Base-by-base conservation (phyloP, 2,329 filamentous ascomycete species). In the Cryphonectria parasitica region DNA sequence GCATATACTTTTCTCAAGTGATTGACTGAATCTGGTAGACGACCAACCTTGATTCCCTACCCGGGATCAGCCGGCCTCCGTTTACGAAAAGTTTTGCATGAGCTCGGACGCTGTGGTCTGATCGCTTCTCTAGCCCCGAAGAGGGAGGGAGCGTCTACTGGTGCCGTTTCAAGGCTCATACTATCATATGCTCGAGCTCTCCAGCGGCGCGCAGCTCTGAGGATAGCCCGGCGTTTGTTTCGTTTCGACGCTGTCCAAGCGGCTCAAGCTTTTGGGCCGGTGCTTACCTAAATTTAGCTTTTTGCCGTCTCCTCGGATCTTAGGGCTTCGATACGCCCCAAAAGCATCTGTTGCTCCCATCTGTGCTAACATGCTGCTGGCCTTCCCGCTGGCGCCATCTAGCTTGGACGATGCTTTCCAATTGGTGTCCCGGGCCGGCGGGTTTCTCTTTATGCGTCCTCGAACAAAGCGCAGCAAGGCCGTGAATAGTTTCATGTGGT, bases 41-140 rank as follows among this genome's bases (percentile, higher is more conserved):
- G 36, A 39, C 36, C 36, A 11, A 2, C n/a, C 3, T 58, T 15
- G 15, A 7, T 31, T 28, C 8, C 34, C 15, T 58, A 3, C 28
- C 28, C 25, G 54, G 58, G 31, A 61, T 61, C 61, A 19, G 36
- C 39, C 10, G 19, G 61, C 36, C 1, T n/a, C 22, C 28, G 65
- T 58, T 67, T 67, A 66, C 64, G 64, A 71, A 64, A 34, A 60
- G n/a, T 67, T 15, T n/a, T 71, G 61, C 66, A 56, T 22, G 61
- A 54, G 68, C 58, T 60, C 63, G 67, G 41, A 31, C 36, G 41
- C 41, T 60, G 41, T 67, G 70, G 66, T 45, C 56, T 52, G 45
- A 8, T 17, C 31, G 36, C 52, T 28, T 56, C 45, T 31, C 34
- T 25, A 13, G 52, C 54, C 70, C 64, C 61, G 43, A 58, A 62